A percentile compares a stretch with the other conserved stretches of the same genome.
Conservation (phyloP, 2,329 filamentous ascomycete genomes). For the Fusarium compactum region DNA sequence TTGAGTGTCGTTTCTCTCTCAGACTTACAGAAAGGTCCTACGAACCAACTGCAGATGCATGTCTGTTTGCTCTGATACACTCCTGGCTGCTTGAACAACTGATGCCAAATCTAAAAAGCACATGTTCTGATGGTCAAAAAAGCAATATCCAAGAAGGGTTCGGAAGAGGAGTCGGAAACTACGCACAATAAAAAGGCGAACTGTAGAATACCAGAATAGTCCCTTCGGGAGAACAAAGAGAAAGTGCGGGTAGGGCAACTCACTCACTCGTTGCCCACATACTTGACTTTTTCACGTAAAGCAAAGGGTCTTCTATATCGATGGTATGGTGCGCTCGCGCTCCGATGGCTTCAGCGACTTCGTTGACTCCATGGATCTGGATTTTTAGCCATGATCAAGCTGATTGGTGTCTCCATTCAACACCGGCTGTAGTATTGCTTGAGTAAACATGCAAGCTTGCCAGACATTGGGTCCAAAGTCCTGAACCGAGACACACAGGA, state of each 20-base stretch:
- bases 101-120: constrained; percentile 6
- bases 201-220: constrained; percentile 4
- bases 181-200: constrained; percentile 5
- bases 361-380: constrained; percentile 6
- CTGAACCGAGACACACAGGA: constrained; percentile 38
- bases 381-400: constrained; percentile 20
- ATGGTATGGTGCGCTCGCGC: constrained; percentile 34
- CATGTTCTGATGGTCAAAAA: constrained; percentile 21
- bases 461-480: constrained; percentile 37
- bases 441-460: constrained; percentile 15
- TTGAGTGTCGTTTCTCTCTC: constrained; percentile 6
- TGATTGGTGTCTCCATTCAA: constrained; percentile 26
- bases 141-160: constrained; percentile 33
- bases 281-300: constrained; percentile 13
- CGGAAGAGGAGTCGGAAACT: constrained; percentile 9
- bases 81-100: constrained; percentile 17
- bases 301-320: constrained; percentile 4
- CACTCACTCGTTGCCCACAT: constrained; percentile 6
- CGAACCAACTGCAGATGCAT: constrained; percentile 14
- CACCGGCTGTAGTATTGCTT: constrained; percentile 17
- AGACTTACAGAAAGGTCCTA: constrained; percentile 25
- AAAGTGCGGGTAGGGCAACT: neutral
- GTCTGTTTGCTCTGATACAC: constrained; percentile 20
- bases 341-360: constrained; percentile 8
- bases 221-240: constrained; percentile 26